Conservation (phyloP, 306 rosid genomes). For the Begonia fuchsioides region DNA sequence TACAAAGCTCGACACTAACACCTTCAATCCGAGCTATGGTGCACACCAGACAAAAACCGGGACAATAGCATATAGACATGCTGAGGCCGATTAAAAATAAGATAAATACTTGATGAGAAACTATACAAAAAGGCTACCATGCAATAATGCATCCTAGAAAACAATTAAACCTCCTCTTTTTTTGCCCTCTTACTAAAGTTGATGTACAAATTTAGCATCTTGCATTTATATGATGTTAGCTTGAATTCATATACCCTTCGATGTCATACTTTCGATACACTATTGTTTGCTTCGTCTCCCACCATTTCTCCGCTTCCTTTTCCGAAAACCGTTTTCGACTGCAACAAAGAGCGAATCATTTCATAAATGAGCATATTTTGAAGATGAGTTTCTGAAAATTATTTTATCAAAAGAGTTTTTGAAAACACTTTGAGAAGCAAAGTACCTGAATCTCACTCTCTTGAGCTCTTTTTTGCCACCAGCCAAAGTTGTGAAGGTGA, state of each 20-base stretch:
- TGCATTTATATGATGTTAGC: constrained; percentile 16
- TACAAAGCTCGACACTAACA: no score
- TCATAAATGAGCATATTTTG: neutral
- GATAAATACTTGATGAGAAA: no score
- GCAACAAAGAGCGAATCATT: constrained; percentile 8
- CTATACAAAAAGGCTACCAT: no score
- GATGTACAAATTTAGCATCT: no score
- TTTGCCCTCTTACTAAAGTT: no score
- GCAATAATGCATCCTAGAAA: no score
- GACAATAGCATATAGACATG: no score
- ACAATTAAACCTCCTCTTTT: no score
- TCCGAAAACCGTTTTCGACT: constrained; percentile 58
- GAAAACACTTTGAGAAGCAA: neutral
- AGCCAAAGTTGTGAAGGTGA: constrained; percentile 47
- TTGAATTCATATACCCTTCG: constrained; percentile 40
- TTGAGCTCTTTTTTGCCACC: constrained; percentile 56
- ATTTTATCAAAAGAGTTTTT: neutral
- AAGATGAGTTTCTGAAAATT: neutral
- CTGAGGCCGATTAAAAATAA: no score
- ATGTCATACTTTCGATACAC: constrained; percentile 48
- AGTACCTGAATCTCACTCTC: constrained; percentile 73
- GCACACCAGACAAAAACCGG: no score
- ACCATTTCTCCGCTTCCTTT: constrained; percentile 70
- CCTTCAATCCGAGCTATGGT: no score
- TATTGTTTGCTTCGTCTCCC: constrained; percentile 62